These are phyloP conservation scores for Yarrowia porcina DNA, from an alignment of 805 yeast genomes.

Conservation along the genomic window DNA sequence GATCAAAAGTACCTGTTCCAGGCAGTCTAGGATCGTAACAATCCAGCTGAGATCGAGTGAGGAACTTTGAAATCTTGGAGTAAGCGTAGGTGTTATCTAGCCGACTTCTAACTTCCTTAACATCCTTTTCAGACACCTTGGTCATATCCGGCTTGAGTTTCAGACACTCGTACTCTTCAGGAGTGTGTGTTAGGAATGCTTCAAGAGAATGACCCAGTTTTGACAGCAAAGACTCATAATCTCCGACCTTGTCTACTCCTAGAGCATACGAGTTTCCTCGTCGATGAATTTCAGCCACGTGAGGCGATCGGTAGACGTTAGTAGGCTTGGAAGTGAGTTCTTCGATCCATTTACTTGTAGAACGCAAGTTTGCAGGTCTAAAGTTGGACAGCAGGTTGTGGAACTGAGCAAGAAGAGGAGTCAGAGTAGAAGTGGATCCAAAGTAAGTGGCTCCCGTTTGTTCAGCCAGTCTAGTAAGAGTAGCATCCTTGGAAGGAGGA, in stretches of 20 bases:
- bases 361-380: constrained; percentile 46
- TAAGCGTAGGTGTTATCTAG: constrained; percentile 59
- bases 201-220: constrained; percentile 79
- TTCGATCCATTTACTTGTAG: constrained; percentile 28
- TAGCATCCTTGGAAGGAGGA: constrained; percentile 63
- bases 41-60: constrained; percentile 89
- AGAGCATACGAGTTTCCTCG: constrained; percentile 51
- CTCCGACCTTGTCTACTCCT: constrained; percentile 65
- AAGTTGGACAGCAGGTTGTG: constrained; percentile 66
- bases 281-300: constrained; percentile 6
- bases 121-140: background rate
- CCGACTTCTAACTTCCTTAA: background rate
- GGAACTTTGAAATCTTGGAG: constrained; percentile 60
- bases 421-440: constrained; percentile 88
- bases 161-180: constrained; percentile 48
- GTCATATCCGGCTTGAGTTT: constrained; percentile 33
- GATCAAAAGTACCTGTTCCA: constrained; percentile 87
- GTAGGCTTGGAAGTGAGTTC: background rate
- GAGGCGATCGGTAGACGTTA: constrained; percentile 2
- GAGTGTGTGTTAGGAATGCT: constrained; percentile 61
- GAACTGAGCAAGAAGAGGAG: constrained; percentile 67
- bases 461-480: constrained; percentile 49
- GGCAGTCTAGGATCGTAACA: constrained; percentile 74
- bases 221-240: constrained; percentile 64
- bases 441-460: constrained; percentile 44